These are phyloP conservation scores for Aspergillus persii DNA, from an alignment of 2,329 filamentous ascomycete genomes.

Conservation along the genomic window DNA sequence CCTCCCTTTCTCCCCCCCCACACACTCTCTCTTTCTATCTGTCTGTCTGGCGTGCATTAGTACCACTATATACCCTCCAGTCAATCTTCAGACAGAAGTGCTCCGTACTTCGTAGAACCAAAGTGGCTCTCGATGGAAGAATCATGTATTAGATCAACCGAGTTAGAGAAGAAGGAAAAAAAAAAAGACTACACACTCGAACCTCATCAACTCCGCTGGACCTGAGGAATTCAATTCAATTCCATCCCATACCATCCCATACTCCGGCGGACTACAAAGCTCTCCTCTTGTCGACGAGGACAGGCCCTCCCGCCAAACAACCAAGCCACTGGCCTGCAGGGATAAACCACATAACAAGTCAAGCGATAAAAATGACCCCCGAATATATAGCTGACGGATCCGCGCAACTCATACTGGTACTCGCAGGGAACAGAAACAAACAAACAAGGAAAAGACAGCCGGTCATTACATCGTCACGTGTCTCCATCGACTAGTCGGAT, in stretches of 20 bases:
- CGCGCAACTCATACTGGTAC: neutral
- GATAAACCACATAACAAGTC: neutral
- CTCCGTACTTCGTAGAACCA: too few species aligned
- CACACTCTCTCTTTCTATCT: too few species aligned
- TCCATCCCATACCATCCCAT: neutral
- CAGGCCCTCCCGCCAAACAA: neutral
- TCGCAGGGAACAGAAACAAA: neutral
- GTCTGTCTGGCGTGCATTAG: too few species aligned
- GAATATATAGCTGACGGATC: neutral
- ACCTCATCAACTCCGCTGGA: neutral
- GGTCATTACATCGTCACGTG: constrained; percentile 35
- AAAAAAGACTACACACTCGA: neutral
- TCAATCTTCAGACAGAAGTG: too few species aligned
- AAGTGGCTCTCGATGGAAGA: neutral
- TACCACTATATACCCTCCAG: too few species aligned
- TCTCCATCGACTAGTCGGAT: constrained; percentile 9
- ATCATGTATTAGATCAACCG: neutral
- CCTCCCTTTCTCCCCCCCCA: too few species aligned
- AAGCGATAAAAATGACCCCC: neutral
- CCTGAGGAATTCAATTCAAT: neutral
- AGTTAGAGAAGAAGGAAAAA: neutral
- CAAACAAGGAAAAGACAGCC: constrained; percentile 8
- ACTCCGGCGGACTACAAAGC: neutral
- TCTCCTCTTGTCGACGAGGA: too few species aligned
- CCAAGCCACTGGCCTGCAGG: neutral